phyloP scores from a whole-genome alignment of 306 rosid species.

The Quercus ilex region DNA sequence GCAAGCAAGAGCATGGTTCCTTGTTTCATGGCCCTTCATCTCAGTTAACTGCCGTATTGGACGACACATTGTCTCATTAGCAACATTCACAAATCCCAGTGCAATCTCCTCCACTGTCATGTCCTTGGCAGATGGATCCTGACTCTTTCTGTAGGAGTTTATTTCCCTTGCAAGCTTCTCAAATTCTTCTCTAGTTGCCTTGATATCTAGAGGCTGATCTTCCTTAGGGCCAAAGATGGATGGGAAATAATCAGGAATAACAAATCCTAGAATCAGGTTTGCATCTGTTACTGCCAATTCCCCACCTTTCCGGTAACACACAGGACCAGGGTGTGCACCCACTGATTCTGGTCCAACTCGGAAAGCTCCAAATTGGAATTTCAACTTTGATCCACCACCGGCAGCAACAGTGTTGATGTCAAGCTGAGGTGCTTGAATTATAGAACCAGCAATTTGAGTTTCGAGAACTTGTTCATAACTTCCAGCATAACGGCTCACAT shows the following conservation, averaged over 20 bases:
- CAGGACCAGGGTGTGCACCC: conserved; percentile 98
- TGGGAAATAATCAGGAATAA: conserved; percentile 91
- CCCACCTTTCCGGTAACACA: conserved; percentile 89
- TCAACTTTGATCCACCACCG: conserved; percentile 92
- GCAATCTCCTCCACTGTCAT: conserved; percentile 88
- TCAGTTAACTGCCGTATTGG: conserved; percentile 93
- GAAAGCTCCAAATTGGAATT: conserved; percentile 86
- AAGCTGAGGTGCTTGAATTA: conserved; percentile 95
- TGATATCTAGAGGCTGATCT: conserved; percentile 74
- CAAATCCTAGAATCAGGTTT: conserved; percentile 74
- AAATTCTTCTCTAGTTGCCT: conserved; percentile 63
- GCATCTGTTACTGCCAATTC: conserved; percentile 98
- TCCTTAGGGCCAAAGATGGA: conserved; percentile 85
- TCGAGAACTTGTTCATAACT: conserved; percentile 91
- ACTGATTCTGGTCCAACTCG: conserved; percentile 93
- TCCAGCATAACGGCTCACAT: conserved; percentile 94
- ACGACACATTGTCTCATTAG: conserved; percentile 97
- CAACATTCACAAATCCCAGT: conserved; percentile 85
- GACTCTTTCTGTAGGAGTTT: conserved; percentile 61
- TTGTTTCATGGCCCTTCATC: conserved; percentile 97
- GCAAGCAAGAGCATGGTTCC: conserved; percentile 93
- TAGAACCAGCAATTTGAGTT: conserved; percentile 89
- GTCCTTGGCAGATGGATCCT: conserved; percentile 58
- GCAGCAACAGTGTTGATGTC: conserved; percentile 98
- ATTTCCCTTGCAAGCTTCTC: conserved; percentile 70